These are phyloP conservation scores for Croton laevigatus DNA, from an alignment of 441 rosid species.

Conservation along the genomic window DNA sequence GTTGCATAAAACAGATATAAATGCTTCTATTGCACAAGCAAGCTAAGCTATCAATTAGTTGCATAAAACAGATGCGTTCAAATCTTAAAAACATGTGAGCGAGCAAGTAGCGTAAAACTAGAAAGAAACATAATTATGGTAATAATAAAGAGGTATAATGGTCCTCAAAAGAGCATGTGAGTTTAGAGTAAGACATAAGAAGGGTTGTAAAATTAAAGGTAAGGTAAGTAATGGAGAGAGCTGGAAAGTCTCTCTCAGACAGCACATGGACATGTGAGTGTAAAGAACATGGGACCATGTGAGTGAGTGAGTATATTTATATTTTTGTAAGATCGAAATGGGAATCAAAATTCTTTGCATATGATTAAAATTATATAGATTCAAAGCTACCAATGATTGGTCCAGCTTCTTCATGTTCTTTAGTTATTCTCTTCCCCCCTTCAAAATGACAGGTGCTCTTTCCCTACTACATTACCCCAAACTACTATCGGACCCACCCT, in stretches of 20 bases:
- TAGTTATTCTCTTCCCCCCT: constrained; percentile 20
- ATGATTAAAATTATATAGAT: constrained; percentile 37
- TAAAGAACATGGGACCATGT: constrained; percentile 71
- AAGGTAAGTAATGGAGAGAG: constrained; percentile 24
- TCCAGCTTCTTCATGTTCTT: constrained; percentile 29
- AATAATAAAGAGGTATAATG: constrained; percentile 15
- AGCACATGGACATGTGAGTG: constrained; percentile 70
- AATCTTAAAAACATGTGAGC: constrained; percentile 21
- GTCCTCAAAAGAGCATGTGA: constrained; percentile 27
- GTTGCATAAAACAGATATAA: no score
- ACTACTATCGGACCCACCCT: constrained; percentile 6
- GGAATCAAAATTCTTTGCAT: constrained; percentile 39
- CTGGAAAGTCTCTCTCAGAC: constrained; percentile 70
- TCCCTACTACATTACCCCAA: background rate
- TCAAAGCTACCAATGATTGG: constrained; percentile 37
- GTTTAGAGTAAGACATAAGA: constrained; percentile 28
- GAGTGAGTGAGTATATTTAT: constrained; percentile 22
- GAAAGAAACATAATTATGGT: constrained; percentile 13
- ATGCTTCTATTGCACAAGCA: no score
- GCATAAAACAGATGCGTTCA: no score
- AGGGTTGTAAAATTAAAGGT: constrained; percentile 27
- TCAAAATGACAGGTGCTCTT: constrained; percentile 16
- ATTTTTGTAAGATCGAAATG: background rate
- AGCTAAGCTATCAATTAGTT: no score
- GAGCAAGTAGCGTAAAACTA: constrained; percentile 17